These are phyloP conservation scores for Nakazawaea holstii DNA, from an alignment of 805 yeast genomes.

Conservation along the genomic window DNA sequence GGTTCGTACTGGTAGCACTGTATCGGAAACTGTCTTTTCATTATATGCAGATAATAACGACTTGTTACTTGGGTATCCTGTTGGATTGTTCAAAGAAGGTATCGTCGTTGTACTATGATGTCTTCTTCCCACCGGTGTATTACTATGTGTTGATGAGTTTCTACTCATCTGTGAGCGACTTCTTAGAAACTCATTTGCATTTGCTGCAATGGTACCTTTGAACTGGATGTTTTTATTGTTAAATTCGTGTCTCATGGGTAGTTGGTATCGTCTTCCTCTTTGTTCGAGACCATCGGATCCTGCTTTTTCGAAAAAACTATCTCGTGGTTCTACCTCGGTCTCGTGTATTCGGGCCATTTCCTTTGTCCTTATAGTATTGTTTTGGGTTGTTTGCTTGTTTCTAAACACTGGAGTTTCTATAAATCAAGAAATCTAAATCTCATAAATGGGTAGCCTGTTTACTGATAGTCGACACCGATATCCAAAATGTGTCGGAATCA, in stretches of 20 bases:
- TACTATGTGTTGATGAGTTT: constrained; percentile 6
- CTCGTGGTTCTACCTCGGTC: background rate
- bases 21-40: constrained; percentile 23
- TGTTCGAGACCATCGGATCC: constrained; percentile 10
- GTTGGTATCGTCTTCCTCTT: constrained; percentile 24
- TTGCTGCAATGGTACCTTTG: constrained; percentile 9
- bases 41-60: constrained; percentile 20
- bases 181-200: constrained; percentile 6
- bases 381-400: background rate
- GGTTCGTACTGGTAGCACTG: constrained; percentile 15
- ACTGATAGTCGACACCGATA: too few relatives aligned
- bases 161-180: constrained; percentile 8
- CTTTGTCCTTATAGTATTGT: background rate
- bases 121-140: constrained; percentile 3
- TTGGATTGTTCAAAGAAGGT: constrained; percentile 10
- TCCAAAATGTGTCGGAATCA: too few relatives aligned
- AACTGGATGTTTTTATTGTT: constrained; percentile 17
- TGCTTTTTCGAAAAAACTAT: background rate
- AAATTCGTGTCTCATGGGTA: constrained; percentile 24
- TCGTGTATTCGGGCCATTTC: constrained; percentile 2
- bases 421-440: too few relatives aligned
- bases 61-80: constrained; percentile 11
- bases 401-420: too few relatives aligned
- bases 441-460: too few relatives aligned
- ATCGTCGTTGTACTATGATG: constrained; percentile 1